Percentiles rank a stretch among this genome's conserved stretches.
phyloP scores from a whole-genome alignment of 768 basidiomycete genomes.

The Podaxis sp. region DNA sequence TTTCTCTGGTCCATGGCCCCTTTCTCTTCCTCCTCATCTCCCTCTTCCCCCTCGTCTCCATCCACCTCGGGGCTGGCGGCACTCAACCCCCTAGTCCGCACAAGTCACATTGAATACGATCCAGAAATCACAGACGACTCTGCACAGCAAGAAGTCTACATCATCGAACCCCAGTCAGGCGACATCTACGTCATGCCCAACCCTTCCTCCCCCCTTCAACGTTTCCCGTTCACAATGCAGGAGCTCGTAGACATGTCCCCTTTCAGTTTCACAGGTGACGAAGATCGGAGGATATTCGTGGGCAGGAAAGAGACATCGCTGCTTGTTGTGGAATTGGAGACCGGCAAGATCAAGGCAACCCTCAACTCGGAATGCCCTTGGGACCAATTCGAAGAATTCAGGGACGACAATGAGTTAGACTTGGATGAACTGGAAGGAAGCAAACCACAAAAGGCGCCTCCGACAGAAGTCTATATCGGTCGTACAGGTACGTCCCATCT shows the following conservation, averaged over 20 bases:
- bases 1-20: conserved; percentile 88
- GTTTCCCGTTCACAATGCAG: conserved; percentile 88
- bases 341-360: conserved; percentile 75
- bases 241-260: conserved; percentile 92
- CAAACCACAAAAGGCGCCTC: conserved; percentile 34
- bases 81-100: conserved; percentile 74
- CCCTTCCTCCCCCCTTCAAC: conserved; percentile 70
- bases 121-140: conserved; percentile 56
- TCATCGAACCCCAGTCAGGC: conserved; percentile 94
- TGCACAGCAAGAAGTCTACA: conserved; percentile 71
- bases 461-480: conserved; percentile 50
- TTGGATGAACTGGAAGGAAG: conserved; percentile 45
- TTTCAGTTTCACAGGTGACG: conserved; percentile 66
- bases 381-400: conserved; percentile 62
- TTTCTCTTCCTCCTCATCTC: conserved; percentile 37
- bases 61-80: conserved; percentile 44
- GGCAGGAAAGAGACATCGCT: conserved; percentile 90
- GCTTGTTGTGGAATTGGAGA: conserved; percentile 72
- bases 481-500: conserved; percentile 42
- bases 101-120: conserved; percentile 58
- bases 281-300: conserved; percentile 75
- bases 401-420: conserved; percentile 42
- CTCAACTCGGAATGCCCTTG: conserved; percentile 79
- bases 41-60: conserved; percentile 15
- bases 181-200: conserved; percentile 86